Base-by-base conservation (phyloP, 441 rosid genomes). In the Pelargonium australe region DNA sequence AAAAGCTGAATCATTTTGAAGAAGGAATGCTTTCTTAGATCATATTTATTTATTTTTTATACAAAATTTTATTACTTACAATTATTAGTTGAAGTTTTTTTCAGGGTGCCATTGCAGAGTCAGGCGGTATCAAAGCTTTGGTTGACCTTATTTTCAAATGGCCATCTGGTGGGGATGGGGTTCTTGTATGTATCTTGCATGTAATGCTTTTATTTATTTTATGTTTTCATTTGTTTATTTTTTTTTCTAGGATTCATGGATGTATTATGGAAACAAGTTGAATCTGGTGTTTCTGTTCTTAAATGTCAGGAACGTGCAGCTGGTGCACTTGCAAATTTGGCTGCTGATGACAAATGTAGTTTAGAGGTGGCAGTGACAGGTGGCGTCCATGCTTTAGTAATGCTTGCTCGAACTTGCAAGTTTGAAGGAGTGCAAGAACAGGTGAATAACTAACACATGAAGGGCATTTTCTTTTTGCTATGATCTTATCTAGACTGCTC, bases 281-380 rank as follows among this genome's bases (percentile, higher is more conserved):
- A 49, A 11, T n/a, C 17, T 49, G 12, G 55, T 49, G 14, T 49
- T 49, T 49, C 55, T 49, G 55, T 49, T 49, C 14, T 49, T 49
- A 4, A 49, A 49, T 73, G 83, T 69, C 75, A 94, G 99, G 99
- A 94, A 83, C 95, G 99, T 67, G 96, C 97, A 53, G 99, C 99
- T 37, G 99, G 99, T 66, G 99, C 97, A 62, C 82, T 94, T 76
- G 99, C 99, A 65, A 94, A 94, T 86, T 82, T 94, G 82, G 97
- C 99, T 12, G 99, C 99, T 61, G 97, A 94, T 77, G 97, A 94
- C 80, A 89, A 89, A 79, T 94, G 96, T 75, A 94, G 99, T 79
- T 88, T 86, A 85, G 97, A 87, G 75, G 97, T 94, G 7, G 95
- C 99, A 10, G 47, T 70, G 66, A 93, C 94, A 34, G 99, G 99